Base-by-base conservation (phyloP, 176 grass and related monocot genomes). In the Oryza brachyantha region DNA sequence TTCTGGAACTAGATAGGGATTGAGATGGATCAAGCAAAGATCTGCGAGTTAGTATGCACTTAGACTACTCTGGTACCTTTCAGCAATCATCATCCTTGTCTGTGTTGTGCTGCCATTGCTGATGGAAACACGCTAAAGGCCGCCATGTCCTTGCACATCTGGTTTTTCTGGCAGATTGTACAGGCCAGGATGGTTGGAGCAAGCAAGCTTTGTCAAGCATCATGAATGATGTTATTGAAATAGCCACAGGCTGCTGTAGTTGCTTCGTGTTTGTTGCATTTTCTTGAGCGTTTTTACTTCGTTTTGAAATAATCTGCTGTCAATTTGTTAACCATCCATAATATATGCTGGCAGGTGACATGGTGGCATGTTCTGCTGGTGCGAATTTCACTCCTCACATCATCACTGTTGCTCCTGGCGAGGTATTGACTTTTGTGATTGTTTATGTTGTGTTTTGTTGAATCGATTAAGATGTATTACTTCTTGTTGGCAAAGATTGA, bases 361-460 rank as follows among this genome's bases (percentile, higher is more conserved):
- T 92, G 85, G 88, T 91, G 57, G 88, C 92, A 1, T 87, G 86
- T 72, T 90, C 95, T 82, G 90, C 96, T 73, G 92, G 92, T 71
- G 88, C 89, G 60, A 96, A 90, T 83, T 99, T 99, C 73, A 93
- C 92, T 35, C 96, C 96, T 31, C 96, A 99, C 82, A 80, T 96
- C 41, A 87, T 99, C 35, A 99, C 92, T 45, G 92, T 99, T 37
- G 92, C 96, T 69, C 85, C 90, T 57, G 96, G 96, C 21, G 92
- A 99, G 96, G 96, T 99, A 91, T 63, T 72, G 7, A 68, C 70
- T 75, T 72, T 38, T 29, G 7, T 64, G 29, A 1, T 43, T 19
- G 12, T 48, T 67, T 74, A 50, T 10, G 13, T 36, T 36, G 31
- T 38, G 37, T 12, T 73, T 29, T 9, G 61, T 66, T 19, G 16